A percentile compares a stretch with the other conserved stretches of the same genome.
These are phyloP conservation scores for Phalaenopsis aphrodite DNA, from an alignment of 106 monocot species.

Conservation along the genomic window DNA sequence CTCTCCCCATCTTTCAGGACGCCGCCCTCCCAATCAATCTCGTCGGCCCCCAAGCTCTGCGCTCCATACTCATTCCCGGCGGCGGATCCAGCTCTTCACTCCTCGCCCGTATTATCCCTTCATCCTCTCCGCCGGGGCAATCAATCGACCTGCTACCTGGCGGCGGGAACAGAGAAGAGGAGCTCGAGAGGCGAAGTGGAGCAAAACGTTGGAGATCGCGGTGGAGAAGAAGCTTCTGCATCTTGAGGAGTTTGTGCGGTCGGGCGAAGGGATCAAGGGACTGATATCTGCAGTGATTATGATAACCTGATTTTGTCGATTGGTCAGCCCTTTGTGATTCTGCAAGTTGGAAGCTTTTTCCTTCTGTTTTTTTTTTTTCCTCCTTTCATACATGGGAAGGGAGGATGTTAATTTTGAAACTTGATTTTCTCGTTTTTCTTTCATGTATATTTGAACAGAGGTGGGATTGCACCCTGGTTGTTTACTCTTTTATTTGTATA, in stretches of 20 bases:
- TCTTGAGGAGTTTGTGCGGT: slow-evolving; percentile 13
- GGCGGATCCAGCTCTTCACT: not conserved
- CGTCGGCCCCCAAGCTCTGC: slow-evolving; percentile 12
- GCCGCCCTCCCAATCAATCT: slow-evolving; percentile 14
- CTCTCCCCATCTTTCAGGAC: slow-evolving; percentile 17
- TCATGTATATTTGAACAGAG: no score
- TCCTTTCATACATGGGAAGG: no score
- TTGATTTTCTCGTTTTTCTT: no score
- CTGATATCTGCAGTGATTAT: not conserved
- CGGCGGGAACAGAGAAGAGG: not conserved
- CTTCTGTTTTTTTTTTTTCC: no score
- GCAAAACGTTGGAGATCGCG: slow-evolving; percentile 21
- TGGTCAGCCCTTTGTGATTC: no score
- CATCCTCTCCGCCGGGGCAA: slow-evolving; percentile 12
- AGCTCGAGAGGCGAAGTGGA: not conserved
- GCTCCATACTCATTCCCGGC: not conserved
- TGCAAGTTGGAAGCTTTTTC: no score
- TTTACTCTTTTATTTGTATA: no score
- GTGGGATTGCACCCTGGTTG: no score
- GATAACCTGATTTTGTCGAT: no score
- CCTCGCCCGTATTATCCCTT: not conserved
- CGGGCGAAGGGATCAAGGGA: not conserved
- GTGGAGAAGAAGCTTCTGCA: slow-evolving; percentile 16
- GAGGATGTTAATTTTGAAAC: no score
- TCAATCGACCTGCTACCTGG: slow-evolving; percentile 9